These are phyloP conservation scores for Podaxis carcinomalis DNA, from an alignment of 768 basidiomycete genomes.

Conservation along the genomic window DNA sequence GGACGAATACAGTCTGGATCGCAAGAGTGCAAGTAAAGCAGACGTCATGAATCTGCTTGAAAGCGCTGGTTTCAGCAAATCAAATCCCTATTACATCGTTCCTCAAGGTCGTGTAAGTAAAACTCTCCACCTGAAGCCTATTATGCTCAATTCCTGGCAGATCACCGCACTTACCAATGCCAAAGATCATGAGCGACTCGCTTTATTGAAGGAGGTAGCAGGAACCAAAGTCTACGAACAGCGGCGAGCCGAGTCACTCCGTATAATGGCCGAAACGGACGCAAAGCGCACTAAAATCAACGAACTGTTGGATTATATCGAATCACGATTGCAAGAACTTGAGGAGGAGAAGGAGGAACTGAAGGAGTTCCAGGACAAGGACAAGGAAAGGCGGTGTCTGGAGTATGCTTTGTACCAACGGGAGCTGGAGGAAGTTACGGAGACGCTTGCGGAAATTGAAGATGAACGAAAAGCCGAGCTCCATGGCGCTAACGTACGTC, in stretches of 20 bases:
- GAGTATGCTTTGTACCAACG: constrained; percentile 93
- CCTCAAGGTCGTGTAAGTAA: constrained; percentile 88
- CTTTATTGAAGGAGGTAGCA: constrained; percentile 95
- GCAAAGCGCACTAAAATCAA: constrained; percentile 88
- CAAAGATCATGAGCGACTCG: constrained; percentile 90
- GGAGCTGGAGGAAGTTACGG: constrained; percentile 85
- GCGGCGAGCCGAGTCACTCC: constrained; percentile 84
- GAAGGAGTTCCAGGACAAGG: constrained; percentile 94
- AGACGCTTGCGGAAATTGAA: constrained; percentile 81
- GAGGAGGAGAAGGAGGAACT: constrained; percentile 98
- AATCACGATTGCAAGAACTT: constrained; percentile 82
- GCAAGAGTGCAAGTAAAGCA: constrained; percentile 92
- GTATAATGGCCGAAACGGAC: constrained; percentile 96
- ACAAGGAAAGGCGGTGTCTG: constrained; percentile 88
- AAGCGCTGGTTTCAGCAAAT: constrained; percentile 94
- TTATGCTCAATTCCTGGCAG: constrained; percentile 33
- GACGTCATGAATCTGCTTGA: constrained; percentile 98
- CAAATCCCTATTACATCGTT: constrained; percentile 99
- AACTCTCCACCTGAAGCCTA: neutral
- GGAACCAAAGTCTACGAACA: constrained; percentile 99
- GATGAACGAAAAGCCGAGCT: constrained; percentile 80
- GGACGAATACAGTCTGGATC: constrained; percentile 96
- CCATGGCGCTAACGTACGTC: constrained; percentile 76
- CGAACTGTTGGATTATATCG: constrained; percentile 87
- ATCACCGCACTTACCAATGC: constrained; percentile 97